Base-by-base conservation (phyloP, 2,329 filamentous ascomycete species). In the Juglanconis oblonga region DNA sequence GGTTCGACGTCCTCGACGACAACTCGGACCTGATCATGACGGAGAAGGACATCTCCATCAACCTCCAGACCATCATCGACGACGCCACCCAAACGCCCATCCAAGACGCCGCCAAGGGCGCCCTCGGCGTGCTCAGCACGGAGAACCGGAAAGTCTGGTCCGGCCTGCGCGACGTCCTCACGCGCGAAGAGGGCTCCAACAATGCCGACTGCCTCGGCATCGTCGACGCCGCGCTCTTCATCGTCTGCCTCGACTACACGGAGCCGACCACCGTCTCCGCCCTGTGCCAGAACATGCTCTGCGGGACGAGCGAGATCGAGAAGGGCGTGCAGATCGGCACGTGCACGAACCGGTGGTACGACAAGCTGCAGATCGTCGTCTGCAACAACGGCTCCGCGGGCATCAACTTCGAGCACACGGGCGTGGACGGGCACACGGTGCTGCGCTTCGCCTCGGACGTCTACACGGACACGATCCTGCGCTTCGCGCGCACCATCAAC, bases 331-430 rank as follows among this genome's bases (percentile, higher is more conserved):
- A 99, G 75, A 92, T 97, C 49, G 95, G 95, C 35, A 98, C 95
- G 2, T 99, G 95, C 76, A 97, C 94, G 13, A 99, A 99, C 74
- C 84, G 95, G 63, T 99, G 95, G 95, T 99, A 99, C 71, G 95
- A 99, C 77, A 99, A 99, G 78, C 81, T 99, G 52, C 95, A 99
- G 72, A 97, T 99, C 64, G 98, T 99, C 57, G 95, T 99, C 54
- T 98, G 95, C 81, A 96, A 97, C 78, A 99, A 98, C 75, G 95
- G 95, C 59, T 97, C 92, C 70, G 95, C 95, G 0, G 95, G 95
- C 5, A 98, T 99, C 85, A 99, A 99, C 77, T 98, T 99, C 69
- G 95, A 99, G 74, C 95, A 99, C 71, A 99, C 95, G 0, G 95
- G 95, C 66, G 94, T 99, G 5, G 95, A 99, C 69, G 95, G 95